Percentiles rank a stretch among this genome's conserved stretches.
Conservation (phyloP, 2,329 filamentous ascomycete genomes). For the Lasiodiplodia gonubiensis region DNA sequence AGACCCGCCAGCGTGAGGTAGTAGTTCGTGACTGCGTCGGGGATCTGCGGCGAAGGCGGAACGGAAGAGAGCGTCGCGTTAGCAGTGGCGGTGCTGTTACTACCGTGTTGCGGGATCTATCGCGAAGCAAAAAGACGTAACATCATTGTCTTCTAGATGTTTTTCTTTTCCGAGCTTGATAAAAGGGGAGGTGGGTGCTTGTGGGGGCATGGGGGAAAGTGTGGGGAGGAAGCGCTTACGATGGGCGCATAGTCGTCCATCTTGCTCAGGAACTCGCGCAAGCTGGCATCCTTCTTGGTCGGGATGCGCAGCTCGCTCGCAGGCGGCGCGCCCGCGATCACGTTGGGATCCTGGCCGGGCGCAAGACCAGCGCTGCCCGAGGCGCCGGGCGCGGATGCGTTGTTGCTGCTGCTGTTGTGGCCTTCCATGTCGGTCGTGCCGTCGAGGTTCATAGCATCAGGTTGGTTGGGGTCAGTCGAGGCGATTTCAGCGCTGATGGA, state of each 20-base stretch:
- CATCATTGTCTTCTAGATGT: neutral
- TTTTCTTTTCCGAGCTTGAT: neutral
- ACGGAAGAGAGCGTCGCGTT: neutral
- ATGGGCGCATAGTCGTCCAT: constrained; percentile 99
- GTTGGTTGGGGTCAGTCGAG: constrained; percentile 39
- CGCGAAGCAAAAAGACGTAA: neutral
- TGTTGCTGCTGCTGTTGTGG: constrained; percentile 18
- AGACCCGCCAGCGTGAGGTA: constrained; percentile 96
- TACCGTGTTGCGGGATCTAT: constrained; percentile 15
- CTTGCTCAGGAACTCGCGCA: constrained; percentile 91
- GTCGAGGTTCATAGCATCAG: constrained; percentile 50
- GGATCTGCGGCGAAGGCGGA: constrained; percentile 66
- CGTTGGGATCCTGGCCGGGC: constrained; percentile 40
- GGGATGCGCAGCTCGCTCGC: constrained; percentile 67
- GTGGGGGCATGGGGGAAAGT: neutral
- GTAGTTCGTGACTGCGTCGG: constrained; percentile 96
- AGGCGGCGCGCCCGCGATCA: constrained; percentile 49
- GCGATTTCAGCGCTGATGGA: constrained; percentile 50
- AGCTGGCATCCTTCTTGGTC: constrained; percentile 86
- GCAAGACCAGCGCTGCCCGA: neutral
- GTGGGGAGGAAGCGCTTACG: constrained; percentile 59
- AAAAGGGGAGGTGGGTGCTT: neutral
- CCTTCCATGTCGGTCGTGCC: constrained; percentile 46
- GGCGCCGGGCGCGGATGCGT: neutral
- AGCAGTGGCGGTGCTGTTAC: constrained; percentile 25